phyloP scores from a whole-genome alignment of 768 basidiomycete genomes.

The Collybia mongolica region DNA sequence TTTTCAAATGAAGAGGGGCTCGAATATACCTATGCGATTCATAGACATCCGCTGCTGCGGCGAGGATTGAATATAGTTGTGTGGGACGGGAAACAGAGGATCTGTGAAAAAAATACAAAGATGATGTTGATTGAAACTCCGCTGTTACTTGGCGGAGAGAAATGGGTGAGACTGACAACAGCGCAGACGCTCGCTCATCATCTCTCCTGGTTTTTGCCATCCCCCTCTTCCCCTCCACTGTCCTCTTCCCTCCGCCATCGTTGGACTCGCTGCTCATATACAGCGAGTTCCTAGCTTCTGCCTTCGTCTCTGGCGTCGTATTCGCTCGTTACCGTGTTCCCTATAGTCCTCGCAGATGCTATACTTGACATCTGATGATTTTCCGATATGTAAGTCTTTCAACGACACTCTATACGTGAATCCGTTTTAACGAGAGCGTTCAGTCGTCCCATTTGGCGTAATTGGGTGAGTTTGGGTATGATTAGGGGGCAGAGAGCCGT shows the following conservation, averaged over 20 bases:
- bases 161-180: background rate
- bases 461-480: slow-evolving; percentile 58
- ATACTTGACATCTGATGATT: slow-evolving; percentile 88
- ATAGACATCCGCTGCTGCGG: no score
- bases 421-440: slow-evolving; percentile 15
- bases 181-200: background rate
- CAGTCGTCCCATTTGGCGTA: slow-evolving; percentile 88
- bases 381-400: slow-evolving; percentile 78
- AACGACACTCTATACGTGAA: background rate
- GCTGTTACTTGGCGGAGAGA: background rate
- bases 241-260: background rate
- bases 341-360: slow-evolving; percentile 50
- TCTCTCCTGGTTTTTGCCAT: slow-evolving; percentile 8
- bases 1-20: no score
- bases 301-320: slow-evolving; percentile 37
- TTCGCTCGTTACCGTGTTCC: slow-evolving; percentile 34
- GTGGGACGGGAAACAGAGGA: no score
- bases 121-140: slow-evolving; percentile 6
- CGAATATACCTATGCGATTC: no score
- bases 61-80: no score
- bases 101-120: background rate
- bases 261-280: background rate
- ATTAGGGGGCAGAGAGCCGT: background rate
- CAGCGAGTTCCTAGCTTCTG: slow-evolving; percentile 1
- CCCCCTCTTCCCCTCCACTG: slow-evolving; percentile 1